Evolutionary conservation across 768 basidiomycete genomes (phyloP), one percentile per base, ranked within the genome.

Genomic region (Rhizopogon vulgaris): DNA sequence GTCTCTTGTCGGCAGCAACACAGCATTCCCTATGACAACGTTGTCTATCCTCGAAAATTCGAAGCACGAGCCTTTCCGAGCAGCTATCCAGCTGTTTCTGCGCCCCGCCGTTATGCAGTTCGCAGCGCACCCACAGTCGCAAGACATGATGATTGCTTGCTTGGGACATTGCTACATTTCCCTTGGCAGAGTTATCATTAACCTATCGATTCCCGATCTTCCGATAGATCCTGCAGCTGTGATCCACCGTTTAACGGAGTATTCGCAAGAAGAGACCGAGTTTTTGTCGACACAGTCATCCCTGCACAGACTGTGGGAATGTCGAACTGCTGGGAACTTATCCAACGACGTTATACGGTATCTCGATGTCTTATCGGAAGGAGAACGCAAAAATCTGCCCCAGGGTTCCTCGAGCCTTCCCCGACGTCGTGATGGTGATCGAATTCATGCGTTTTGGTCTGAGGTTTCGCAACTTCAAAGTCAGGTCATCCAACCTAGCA

Each of bases 181-280:
- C 1, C 62, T 89, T 45, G 76, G 79, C 41, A 74, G 73, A 15
- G 57, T 84, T 49, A 66, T 94, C 24, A 63, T 92, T 22, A 73
- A 84, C 3, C 76, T 94, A 17, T 85, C 86, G 61, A 74, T 98
- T 37, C 93, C 96, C 0, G 79, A 91, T 64, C 71, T 80, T 2
- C 92, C 94, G 2, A 69, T 97, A 45, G 96, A 99, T 65, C 96
- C 96, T 25, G 83, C 85, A 6, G 83, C 82, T 22, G 77, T 84
- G 32, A 75, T 82, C 49, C 75, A 71, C 47, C 78, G 72, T 43
- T 69, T 72, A 0, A 60, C 61, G 2, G 65, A 71, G 28, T 79
- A 83, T 27, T 73, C 76, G 63, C 60, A 63, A 27, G 60, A 72
- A 45, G 73, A 82, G 49, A 58, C 70, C 30, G 56, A 63, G 2